phyloP scores from a whole-genome alignment of 129 eudicot species.

The Oenanthe sinensis region DNA sequence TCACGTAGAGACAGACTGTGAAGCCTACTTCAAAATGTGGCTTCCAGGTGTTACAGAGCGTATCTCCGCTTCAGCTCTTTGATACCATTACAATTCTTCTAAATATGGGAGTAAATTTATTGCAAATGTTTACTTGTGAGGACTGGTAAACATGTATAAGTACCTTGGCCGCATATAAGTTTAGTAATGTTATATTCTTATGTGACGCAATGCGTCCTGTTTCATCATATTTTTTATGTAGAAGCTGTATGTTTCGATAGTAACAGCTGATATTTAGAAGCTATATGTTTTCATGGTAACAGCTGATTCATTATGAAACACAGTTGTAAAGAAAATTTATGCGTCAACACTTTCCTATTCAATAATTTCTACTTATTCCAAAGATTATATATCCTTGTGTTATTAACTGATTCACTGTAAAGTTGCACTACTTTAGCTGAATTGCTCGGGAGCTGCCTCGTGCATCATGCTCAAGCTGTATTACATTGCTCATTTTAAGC shows the following conservation, averaged over 20 bases:
- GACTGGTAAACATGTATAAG: background rate
- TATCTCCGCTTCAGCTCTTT: slow-evolving; percentile 43
- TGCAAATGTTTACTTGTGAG: background rate
- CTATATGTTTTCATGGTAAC: background rate
- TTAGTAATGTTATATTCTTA: background rate
- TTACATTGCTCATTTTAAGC: no score
- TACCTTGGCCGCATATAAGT: background rate
- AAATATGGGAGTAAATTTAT: background rate
- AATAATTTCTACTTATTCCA: background rate
- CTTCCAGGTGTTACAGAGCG: slow-evolving; percentile 43
- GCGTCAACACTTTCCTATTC: background rate
- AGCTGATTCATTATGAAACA: background rate
- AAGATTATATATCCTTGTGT: background rate
- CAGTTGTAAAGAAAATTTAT: background rate
- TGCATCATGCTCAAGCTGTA: no score
- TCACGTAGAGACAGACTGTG: slow-evolving; percentile 49
- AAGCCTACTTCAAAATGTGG: slow-evolving; percentile 52
- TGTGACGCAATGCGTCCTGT: background rate
- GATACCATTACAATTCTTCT: background rate
- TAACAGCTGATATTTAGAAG: background rate
- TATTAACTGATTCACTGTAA: no score
- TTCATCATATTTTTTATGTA: background rate
- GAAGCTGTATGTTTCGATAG: background rate
- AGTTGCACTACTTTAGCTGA: no score
- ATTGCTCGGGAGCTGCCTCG: no score